Conservation (phyloP, 768 basidiomycete species). For the Lactarius psammicola region DNA sequence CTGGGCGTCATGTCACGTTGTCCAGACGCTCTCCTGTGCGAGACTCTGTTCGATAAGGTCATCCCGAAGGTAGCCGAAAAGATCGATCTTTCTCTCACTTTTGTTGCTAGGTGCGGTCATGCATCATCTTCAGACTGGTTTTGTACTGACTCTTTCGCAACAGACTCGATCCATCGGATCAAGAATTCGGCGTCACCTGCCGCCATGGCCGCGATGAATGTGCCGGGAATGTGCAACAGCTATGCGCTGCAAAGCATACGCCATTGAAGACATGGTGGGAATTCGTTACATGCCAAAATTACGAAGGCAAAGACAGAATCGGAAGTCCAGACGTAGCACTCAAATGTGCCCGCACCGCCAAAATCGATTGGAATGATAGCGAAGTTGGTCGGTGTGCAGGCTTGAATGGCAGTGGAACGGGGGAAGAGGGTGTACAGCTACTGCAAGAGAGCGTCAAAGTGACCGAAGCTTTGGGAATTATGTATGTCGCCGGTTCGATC, state of each 20-base stretch:
- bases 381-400: conserved; percentile 59
- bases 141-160: background rate
- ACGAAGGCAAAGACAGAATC: conserved; percentile 57
- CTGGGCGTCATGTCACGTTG: conserved; percentile 70
- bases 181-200: conserved; percentile 77
- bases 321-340: conserved; percentile 64
- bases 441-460: conserved; percentile 56
- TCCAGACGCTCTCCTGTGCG: conserved; percentile 83
- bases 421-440: conserved; percentile 60
- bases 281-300: conserved; percentile 81
- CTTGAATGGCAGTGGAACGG: conserved; percentile 59
- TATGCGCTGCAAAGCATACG: conserved; percentile 70
- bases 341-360: conserved; percentile 60
- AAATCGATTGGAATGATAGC: conserved; percentile 67
- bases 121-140: background rate
- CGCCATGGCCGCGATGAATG: conserved; percentile 82
- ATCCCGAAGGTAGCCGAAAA: conserved; percentile 59
- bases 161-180: conserved; percentile 63
- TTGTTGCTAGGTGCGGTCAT: conserved; percentile 67
- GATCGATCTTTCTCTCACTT: conserved; percentile 66
- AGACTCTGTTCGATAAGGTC: conserved; percentile 72
- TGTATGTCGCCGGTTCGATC: conserved; percentile 42
- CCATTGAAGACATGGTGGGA: conserved; percentile 69
- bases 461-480: conserved; percentile 49
- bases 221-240: conserved; percentile 83